Percentiles rank a stretch among this genome's conserved stretches.
These are phyloP conservation scores for Aspergillus taichungensis DNA, from an alignment of 495 filamentous ascomycete genomes.

Conservation along the genomic window DNA sequence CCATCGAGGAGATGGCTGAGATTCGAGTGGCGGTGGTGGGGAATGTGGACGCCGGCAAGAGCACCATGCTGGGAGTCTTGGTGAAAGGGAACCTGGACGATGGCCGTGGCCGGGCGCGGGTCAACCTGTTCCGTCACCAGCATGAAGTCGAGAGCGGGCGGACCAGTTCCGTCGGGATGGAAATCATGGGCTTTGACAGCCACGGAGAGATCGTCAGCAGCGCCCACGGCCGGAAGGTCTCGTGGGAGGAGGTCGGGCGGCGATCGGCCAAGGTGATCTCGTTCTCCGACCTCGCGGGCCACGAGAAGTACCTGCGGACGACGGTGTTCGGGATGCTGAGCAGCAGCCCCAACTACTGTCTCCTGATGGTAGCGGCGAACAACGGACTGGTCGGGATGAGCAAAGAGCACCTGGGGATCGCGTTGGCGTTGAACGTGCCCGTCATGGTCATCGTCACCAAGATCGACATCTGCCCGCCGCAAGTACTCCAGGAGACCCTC, in stretches of 20 bases:
- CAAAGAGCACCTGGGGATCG: conserved; percentile 95
- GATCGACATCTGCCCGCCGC: conserved; percentile 95
- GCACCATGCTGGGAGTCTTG: conserved; percentile 90
- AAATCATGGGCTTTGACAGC: conserved; percentile 97
- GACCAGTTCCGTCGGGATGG: conserved; percentile 94
- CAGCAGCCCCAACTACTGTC: conserved; percentile 93
- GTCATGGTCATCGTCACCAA: conserved; percentile 98
- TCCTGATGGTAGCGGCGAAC: conserved; percentile 97
- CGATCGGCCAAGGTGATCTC: conserved; percentile 92
- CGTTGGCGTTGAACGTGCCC: conserved; percentile 88
- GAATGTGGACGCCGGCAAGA: conserved; percentile 96
- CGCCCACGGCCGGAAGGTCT: conserved; percentile 76
- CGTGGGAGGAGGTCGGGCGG: conserved; percentile 97
- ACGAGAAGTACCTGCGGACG: conserved; percentile 90
- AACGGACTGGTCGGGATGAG: conserved; percentile 97
- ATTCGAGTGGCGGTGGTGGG: conserved; percentile 96
- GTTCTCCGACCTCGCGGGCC: conserved; percentile 92
- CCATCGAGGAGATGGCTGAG: conserved; percentile 82
- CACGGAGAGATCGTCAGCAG: conserved; percentile 76
- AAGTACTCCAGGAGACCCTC: conserved; percentile 90
- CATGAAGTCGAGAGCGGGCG: conserved; percentile 94
- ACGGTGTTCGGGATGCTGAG: conserved; percentile 94
- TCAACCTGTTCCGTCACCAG: conserved; percentile 96
- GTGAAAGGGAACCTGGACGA: conserved; percentile 95
- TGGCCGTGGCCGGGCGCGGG: conserved; percentile 84